Percentiles rank a stretch among this genome's conserved stretches.
Evolutionary conservation across 139 green algal species (phyloP).

Genomic region (Pleodorina starrii): DNA sequence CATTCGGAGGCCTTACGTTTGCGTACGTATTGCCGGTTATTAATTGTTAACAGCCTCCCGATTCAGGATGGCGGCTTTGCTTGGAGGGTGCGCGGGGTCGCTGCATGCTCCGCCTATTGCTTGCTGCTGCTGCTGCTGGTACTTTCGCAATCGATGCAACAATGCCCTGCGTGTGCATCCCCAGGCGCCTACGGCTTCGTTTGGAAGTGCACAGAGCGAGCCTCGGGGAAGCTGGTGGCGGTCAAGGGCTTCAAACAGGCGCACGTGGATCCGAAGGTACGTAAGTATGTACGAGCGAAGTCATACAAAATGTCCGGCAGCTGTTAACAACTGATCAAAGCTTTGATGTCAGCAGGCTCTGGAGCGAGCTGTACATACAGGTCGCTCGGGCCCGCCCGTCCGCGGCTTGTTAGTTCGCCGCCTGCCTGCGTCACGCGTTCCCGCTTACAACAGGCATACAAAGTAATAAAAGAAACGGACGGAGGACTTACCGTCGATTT

Average conservation of each 20-base stretch:
- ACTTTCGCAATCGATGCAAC: not conserved
- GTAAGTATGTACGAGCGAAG: not conserved
- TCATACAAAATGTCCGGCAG: not conserved
- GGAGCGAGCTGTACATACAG: not conserved
- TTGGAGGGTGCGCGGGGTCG: not conserved
- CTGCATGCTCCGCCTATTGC: not conserved
- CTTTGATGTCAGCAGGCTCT: too few relatives aligned
- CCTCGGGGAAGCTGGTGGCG: constrained; percentile 44
- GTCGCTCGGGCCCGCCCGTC: too few relatives aligned
- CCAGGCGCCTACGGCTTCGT: constrained; percentile 62
- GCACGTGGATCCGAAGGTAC: constrained; percentile 50
- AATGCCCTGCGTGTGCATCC: not conserved
- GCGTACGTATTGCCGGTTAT: not conserved
- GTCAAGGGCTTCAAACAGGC: constrained; percentile 67
- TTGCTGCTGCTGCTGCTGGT: not conserved
- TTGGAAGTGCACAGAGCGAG: constrained; percentile 49
- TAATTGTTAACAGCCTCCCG: not conserved
- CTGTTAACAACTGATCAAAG: too few relatives aligned
- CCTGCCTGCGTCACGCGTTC: too few relatives aligned
- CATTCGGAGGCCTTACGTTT: not conserved
- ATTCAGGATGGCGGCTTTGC: not conserved
- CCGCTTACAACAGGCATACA: too few relatives aligned
- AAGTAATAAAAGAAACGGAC: too few relatives aligned
- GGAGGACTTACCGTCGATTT: too few relatives aligned
- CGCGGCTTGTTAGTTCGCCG: too few relatives aligned